Conservation (phyloP, 768 basidiomycete species). For the Tylopilus felleus region DNA sequence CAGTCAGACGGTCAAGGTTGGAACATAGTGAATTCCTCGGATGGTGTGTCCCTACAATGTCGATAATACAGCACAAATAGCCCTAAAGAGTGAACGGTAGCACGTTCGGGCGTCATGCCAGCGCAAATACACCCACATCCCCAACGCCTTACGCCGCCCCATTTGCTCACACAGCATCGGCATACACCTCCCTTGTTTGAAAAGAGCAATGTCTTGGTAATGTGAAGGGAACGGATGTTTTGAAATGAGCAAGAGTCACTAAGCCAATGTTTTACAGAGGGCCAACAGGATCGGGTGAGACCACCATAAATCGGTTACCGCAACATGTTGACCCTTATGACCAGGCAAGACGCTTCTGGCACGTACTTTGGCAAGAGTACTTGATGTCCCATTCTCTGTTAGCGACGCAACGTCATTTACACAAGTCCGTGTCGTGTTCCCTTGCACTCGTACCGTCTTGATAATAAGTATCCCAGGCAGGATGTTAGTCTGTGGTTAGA, state of each 20-base stretch:
- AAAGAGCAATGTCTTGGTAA: conserved; percentile 93
- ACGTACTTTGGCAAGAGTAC: conserved; percentile 83
- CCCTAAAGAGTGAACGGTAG: conserved; percentile 21
- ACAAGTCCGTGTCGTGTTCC: conserved; percentile 48
- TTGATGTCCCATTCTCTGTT: conserved; percentile 93
- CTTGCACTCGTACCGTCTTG: conserved; percentile 1
- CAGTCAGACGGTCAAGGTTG: conserved; percentile 29
- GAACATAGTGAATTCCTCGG: conserved; percentile 22
- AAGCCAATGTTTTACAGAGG: conserved; percentile 44
- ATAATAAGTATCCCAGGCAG: conserved; percentile 46
- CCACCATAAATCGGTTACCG: conserved; percentile 8
- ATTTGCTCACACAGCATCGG: conserved; percentile 38
- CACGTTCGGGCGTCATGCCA: conserved; percentile 42
- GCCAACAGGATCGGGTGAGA: conserved; percentile 79
- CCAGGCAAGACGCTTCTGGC: conserved; percentile 87
- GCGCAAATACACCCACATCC: conserved; percentile 65
- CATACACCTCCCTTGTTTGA: conserved; percentile 65
- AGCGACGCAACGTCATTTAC: conserved; percentile 95
- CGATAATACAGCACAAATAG: not conserved
- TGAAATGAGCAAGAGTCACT: conserved; percentile 4
- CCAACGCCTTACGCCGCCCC: conserved; percentile 34
- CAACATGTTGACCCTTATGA: conserved; percentile 1
- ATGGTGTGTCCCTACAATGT: conserved; percentile 26
- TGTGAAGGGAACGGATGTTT: conserved; percentile 49
- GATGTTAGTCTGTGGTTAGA: conserved; percentile 50